Conservation (phyloP, 768 basidiomycete species). For the Naganishia vishniacii region DNA sequence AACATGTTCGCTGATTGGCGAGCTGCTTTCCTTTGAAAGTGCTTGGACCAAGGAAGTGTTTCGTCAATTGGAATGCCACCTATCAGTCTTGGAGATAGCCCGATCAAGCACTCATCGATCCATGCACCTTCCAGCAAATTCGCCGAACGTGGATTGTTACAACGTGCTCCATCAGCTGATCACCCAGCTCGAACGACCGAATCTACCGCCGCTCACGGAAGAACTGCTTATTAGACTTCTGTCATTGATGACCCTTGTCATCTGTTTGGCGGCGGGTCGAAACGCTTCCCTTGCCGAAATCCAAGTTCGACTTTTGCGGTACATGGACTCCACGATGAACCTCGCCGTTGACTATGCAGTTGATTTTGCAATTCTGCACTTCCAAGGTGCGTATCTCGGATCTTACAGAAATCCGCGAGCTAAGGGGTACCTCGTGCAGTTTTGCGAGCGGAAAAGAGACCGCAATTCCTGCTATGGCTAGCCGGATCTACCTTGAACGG, state of each 20-base stretch:
- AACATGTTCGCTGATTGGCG: background rate
- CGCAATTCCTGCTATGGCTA: constrained; percentile 2
- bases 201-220: background rate
- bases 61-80: background rate
- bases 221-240: background rate
- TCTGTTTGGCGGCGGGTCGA: background rate
- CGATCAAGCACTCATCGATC: background rate
- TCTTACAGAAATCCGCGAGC: background rate
- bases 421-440: background rate
- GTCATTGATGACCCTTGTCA: constrained; percentile 10
- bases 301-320: background rate
- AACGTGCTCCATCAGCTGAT: background rate
- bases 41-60: background rate
- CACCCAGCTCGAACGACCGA: background rate
- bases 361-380: background rate
- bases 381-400: background rate
- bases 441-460: background rate
- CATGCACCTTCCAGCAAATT: background rate
- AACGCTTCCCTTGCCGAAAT: background rate
- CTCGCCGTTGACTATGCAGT: background rate
- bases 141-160: background rate
- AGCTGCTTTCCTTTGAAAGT: background rate
- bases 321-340: background rate
- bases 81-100: background rate
- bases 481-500: background rate